Base-by-base conservation (phyloP, 192 early-diverging fungal genomes). In the Nowakowskiella sp. region DNA sequence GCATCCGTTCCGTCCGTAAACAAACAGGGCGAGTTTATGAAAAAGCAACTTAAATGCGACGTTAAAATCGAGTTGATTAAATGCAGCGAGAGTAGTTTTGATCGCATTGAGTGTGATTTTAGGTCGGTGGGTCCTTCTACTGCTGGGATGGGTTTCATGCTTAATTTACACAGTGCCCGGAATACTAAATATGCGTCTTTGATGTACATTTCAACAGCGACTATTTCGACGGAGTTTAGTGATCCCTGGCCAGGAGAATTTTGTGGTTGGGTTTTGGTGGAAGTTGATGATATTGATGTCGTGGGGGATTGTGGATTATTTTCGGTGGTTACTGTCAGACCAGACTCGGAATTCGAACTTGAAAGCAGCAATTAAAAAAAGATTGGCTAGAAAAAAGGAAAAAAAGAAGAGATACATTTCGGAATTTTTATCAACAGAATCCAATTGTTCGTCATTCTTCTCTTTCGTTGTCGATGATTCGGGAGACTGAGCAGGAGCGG, bases 161-260 rank as follows among this genome's bases (percentile, higher is more conserved):
- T 88, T 44, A 93, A 67, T 53, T 89, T 90, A 69, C 88, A 91
- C 30, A 95, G 70, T 4, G 92, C 85, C 6, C 92, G 78, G 62
- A 95, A 80, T 1, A 92, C 84, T 32, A 87, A 65, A 31, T 88
- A 89, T 2, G 89, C 84, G 63, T 95, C 90, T 16, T 78, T 74
- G 31, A 80, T 66, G 29, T 56, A 60, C 34, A 55, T 51, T 49
- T 71, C 69, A 32, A 39, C 30, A 2, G 47, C 23, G n/a, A n/a
- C n/a, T n/a, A n/a, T n/a, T n/a, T n/a, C n/a, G n/a, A n/a, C n/a
- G n/a, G n/a, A n/a, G n/a, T n/a, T n/a, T n/a, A n/a, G n/a, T n/a
- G n/a, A n/a, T n/a, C n/a, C n/a, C n/a, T n/a, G n/a, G n/a, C n/a
- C n/a, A n/a, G n/a, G n/a, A n/a, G n/a, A n/a, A n/a, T n/a, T n/a